phyloP scores from a whole-genome alignment of 768 basidiomycete species.

The Udeniomyces megalosporus region DNA sequence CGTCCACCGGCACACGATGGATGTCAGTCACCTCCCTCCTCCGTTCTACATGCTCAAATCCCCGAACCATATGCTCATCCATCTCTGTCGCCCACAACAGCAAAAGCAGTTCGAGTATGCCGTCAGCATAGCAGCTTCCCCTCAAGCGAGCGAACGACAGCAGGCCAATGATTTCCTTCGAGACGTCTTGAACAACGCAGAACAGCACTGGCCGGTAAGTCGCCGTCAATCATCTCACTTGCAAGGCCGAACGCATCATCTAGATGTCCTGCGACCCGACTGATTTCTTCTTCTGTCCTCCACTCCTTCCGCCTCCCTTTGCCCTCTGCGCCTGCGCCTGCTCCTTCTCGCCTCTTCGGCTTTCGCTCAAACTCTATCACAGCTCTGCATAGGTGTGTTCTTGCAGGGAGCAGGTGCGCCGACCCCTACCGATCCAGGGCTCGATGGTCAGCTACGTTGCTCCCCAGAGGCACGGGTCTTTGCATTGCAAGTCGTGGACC shows the following conservation, averaged over 20 bases:
- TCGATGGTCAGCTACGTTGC: constrained; percentile 29
- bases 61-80: too few relatives aligned
- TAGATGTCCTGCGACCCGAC: too few relatives aligned
- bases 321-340: neutral
- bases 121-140: constrained; percentile 3
- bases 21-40: too few relatives aligned
- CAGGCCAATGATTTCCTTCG: constrained; percentile 74
- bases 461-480: constrained; percentile 26
- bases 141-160: constrained; percentile 27
- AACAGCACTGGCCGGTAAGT: constrained; percentile 53
- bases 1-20: too few relatives aligned
- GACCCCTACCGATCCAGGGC: constrained; percentile 20
- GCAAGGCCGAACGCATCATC: neutral
- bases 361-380: neutral
- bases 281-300: neutral
- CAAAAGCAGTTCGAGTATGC: constrained; percentile 14
- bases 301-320: neutral
- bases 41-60: too few relatives aligned
- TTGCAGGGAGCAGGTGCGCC: constrained; percentile 30
- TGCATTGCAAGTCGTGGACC: constrained; percentile 29
- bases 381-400: constrained; percentile 30
- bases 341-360: neutral
- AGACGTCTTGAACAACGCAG: constrained; percentile 56
- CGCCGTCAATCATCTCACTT: constrained; percentile 36
- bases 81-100: too few relatives aligned